phyloP scores from a whole-genome alignment of 148 eudicot species.

The Gaultheria prostrata region DNA sequence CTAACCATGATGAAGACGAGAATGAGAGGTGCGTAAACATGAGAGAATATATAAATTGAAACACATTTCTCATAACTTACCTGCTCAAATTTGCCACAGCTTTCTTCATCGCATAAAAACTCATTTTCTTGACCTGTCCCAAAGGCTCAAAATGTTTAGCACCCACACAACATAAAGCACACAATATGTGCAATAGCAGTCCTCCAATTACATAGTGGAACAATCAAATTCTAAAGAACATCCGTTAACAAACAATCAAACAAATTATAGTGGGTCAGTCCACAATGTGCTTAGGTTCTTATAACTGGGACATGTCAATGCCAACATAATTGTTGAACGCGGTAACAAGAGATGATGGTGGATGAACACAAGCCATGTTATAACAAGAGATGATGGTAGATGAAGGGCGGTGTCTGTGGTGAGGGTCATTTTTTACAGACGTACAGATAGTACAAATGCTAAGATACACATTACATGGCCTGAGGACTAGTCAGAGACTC shows the following conservation, averaged over 20 bases:
- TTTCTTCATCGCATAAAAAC: constrained; percentile 24
- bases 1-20: neutral
- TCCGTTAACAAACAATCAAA: neutral
- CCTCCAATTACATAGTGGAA: neutral
- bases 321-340: neutral
- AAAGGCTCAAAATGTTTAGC: constrained; percentile 2
- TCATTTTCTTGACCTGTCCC: constrained; percentile 39
- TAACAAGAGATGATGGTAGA: neutral
- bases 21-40: neutral
- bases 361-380: neutral
- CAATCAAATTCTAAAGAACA: neutral
- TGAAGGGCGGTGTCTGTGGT: neutral
- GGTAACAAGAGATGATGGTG: neutral
- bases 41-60: neutral
- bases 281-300: no score
- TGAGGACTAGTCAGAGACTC: neutral
- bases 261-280: neutral
- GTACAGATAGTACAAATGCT: neutral
- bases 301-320: constrained; percentile 1
- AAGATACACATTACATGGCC: neutral
- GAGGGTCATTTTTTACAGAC: neutral
- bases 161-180: neutral
- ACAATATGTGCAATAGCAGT: neutral
- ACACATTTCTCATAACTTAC: constrained; percentile 14
- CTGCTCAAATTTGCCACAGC: constrained; percentile 23